Percentiles rank a stretch among this genome's conserved stretches.
These are phyloP conservation scores for Rhodotorula sp. DNA, from an alignment of 1,284 basidiomycete genomes.

Conservation along the genomic window DNA sequence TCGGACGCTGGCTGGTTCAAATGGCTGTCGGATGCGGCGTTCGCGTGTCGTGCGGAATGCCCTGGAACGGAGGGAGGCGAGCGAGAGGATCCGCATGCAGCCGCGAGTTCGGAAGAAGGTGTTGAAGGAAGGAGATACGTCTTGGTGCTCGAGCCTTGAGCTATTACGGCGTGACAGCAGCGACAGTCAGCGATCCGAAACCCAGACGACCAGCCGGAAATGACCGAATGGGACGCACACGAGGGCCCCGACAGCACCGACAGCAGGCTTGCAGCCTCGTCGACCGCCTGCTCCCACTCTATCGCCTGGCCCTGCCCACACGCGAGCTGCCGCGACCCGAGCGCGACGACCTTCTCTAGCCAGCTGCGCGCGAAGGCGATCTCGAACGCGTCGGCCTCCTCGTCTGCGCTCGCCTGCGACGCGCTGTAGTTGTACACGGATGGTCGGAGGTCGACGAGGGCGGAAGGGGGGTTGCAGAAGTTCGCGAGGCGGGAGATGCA, in stretches of 20 bases:
- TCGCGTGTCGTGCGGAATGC: background rate
- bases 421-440: background rate
- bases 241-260: constrained; percentile 11
- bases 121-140: constrained; percentile 19
- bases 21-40: no score
- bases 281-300: constrained; percentile 23
- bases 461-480: background rate
- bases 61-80: background rate
- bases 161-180: background rate
- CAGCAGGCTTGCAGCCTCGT: constrained; percentile 15
- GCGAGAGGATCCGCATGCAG: background rate
- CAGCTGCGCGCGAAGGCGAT: constrained; percentile 9
- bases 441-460: constrained; percentile 6
- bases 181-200: background rate
- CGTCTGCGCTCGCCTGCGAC: background rate
- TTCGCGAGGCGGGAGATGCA: background rate
- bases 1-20: background rate
- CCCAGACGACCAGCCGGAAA: no score
- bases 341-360: constrained; percentile 20
- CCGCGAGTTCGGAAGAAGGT: fast-evolving
- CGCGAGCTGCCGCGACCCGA: background rate
- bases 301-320: background rate
- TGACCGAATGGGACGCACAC: background rate
- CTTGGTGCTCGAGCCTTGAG: constrained; percentile 3
- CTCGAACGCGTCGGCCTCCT: constrained; percentile 27